Conservation (phyloP, 179 eudicot genomes). For the Beta macrorhiza region DNA sequence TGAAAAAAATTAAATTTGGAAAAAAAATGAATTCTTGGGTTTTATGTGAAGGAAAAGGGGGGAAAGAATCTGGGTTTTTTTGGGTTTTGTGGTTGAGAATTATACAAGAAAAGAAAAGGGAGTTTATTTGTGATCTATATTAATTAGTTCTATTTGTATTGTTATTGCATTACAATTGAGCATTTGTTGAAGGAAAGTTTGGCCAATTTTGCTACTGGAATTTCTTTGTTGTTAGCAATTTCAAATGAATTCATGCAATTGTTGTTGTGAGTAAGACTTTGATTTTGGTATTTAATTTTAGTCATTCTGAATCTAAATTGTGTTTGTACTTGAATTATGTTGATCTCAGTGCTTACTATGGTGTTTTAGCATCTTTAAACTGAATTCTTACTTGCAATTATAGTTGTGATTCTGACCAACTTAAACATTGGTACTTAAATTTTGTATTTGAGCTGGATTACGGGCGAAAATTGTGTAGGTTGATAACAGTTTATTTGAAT, state of each 20-base stretch:
- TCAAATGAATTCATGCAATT: background rate
- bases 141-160: background rate
- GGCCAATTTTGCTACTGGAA: background rate
- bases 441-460: background rate
- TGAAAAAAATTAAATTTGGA: background rate
- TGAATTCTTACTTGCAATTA: slow-evolving; percentile 2
- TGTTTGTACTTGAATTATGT: slow-evolving; percentile 3
- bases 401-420: background rate
- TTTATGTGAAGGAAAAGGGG: background rate
- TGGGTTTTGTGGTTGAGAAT: slow-evolving; percentile 21
- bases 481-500: background rate
- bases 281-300: background rate
- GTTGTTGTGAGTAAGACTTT: background rate
- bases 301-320: slow-evolving; percentile 8
- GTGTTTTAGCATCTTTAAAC: background rate
- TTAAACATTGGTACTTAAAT: background rate
- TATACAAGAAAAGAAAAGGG: background rate
- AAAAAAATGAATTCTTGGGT: background rate
- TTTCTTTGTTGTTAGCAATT: background rate
- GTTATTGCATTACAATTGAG: background rate
- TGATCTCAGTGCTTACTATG: background rate
- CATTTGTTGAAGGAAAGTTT: background rate
- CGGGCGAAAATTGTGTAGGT: background rate
- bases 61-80: background rate
- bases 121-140: background rate